A percentile compares a stretch with the other conserved stretches of the same genome.
phyloP scores from a whole-genome alignment of 306 rosid species.

The Hippophae rhamnoides region DNA sequence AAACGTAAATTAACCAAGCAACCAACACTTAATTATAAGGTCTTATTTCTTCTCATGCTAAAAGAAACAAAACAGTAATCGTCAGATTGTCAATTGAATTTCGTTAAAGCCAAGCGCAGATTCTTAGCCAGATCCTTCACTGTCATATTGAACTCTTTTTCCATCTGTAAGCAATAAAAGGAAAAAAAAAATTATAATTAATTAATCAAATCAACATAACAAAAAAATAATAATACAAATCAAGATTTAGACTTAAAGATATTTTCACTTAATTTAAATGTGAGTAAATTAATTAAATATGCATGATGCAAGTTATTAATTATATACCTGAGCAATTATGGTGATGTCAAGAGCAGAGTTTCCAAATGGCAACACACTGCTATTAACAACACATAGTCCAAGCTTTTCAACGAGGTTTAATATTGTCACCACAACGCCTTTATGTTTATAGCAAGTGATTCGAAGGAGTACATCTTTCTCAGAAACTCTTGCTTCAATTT shows the following conservation, averaged over 20 bases:
- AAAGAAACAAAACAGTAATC: no score
- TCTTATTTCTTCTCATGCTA: no score
- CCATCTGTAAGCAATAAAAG: conserved; percentile 34
- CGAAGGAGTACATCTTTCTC: conserved; percentile 54
- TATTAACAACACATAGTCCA: conserved; percentile 26
- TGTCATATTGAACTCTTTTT: conserved; percentile 32
- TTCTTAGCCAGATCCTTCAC: conserved; percentile 34
- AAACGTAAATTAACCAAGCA: no score
- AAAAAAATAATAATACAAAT: no score
- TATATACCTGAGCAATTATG: conserved; percentile 50
- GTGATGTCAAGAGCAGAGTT: conserved; percentile 41
- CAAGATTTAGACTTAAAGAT: no score
- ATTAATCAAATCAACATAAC: background rate
- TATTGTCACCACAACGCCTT: conserved; percentile 38
- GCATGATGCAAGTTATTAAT: background rate
- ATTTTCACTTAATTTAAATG: background rate
- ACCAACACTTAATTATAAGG: no score
- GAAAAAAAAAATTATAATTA: background rate
- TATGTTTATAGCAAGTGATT: conserved; percentile 42
- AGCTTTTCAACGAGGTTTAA: conserved; percentile 42
- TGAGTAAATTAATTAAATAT: background rate
- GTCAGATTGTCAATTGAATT: conserved; percentile 15
- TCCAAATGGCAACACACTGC: conserved; percentile 41
- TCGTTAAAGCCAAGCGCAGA: conserved; percentile 29
- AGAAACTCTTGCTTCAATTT: conserved; percentile 55